Percentiles rank a stretch among this genome's conserved stretches.
Evolutionary conservation across 2,329 filamentous ascomycete species (phyloP).

Genomic region (Colletotrichum tropicicola): DNA sequence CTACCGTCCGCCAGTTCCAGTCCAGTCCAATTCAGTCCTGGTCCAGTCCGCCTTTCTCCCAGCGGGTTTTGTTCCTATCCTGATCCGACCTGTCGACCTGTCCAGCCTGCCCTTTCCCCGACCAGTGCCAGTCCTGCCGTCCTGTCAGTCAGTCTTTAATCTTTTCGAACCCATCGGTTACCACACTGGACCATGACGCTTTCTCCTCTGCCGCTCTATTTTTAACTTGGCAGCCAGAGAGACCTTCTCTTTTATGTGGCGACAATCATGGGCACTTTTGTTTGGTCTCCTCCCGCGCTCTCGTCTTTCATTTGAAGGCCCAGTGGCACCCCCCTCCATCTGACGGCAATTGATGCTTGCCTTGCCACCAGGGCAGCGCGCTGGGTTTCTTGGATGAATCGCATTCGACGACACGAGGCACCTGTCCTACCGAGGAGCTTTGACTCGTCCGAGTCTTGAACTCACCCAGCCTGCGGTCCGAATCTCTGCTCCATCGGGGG

Average conservation of each 20-base stretch:
- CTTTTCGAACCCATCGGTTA: constrained; percentile 17
- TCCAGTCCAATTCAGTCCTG: constrained; percentile 1
- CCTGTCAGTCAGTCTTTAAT: constrained; percentile 30
- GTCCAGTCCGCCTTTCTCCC: background rate
- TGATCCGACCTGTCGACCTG: background rate
- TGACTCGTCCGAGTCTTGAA: constrained; percentile 48
- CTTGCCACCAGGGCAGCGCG: constrained; percentile 40
- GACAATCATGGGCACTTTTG: constrained; percentile 48
- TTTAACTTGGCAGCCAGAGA: constrained; percentile 26
- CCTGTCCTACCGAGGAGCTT: constrained; percentile 47
- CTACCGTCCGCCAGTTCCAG: background rate
- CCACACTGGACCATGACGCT: constrained; percentile 30
- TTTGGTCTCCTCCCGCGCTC: constrained; percentile 41
- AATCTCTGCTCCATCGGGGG: constrained; percentile 40
- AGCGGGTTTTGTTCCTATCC: constrained; percentile 12
- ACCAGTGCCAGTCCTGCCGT: constrained; percentile 2
- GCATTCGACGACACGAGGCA: constrained; percentile 31
- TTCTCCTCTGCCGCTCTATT: constrained; percentile 32
- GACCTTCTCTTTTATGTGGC: constrained; percentile 37
- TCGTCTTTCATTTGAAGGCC: constrained; percentile 42
- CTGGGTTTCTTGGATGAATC: constrained; percentile 31
- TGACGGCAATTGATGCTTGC: constrained; percentile 36
- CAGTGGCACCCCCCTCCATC: constrained; percentile 27
- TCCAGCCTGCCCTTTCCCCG: constrained; percentile 18
- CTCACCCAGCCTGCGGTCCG: constrained; percentile 44